These are phyloP conservation scores for Boletus rex-veris DNA, from an alignment of 768 basidiomycete species.

Conservation along the genomic window DNA sequence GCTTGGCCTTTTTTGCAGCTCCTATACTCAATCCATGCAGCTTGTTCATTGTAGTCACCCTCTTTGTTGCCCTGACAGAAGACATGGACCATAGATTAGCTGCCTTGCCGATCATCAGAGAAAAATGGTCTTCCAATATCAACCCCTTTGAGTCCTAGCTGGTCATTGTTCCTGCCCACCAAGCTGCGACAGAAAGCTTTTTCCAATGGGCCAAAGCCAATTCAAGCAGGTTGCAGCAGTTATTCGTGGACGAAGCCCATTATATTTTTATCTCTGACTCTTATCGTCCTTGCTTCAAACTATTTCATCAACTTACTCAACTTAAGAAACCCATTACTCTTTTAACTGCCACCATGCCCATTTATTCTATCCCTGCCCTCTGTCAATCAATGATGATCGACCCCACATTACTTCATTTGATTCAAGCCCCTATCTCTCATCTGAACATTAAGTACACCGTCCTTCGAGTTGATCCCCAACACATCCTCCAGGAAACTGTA, in stretches of 20 bases:
- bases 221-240: not conserved
- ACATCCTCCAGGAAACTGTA: not conserved
- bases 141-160: not conserved
- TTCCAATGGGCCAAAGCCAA: not conserved
- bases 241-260: constrained; percentile 13
- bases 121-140: not conserved
- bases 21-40: not conserved
- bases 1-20: constrained; percentile 8
- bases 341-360: constrained; percentile 6
- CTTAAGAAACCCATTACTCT: constrained; percentile 11
- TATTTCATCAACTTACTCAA: constrained; percentile 1
- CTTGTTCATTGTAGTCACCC: constrained; percentile 4
- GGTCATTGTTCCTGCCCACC: constrained; percentile 4
- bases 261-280: constrained; percentile 1
- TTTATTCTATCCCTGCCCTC: not conserved
- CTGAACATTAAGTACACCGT: constrained; percentile 1
- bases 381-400: constrained; percentile 5
- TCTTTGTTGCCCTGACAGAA: constrained; percentile 6
- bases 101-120: not conserved
- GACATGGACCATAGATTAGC: constrained; percentile 1
- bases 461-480: rapidly evolving
- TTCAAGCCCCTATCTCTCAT: not conserved
- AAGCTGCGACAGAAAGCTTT: not conserved
- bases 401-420: not conserved
- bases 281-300: constrained; percentile 10